Conservation (phyloP, 208 protist species). For the Leishmania turanica region DNA sequence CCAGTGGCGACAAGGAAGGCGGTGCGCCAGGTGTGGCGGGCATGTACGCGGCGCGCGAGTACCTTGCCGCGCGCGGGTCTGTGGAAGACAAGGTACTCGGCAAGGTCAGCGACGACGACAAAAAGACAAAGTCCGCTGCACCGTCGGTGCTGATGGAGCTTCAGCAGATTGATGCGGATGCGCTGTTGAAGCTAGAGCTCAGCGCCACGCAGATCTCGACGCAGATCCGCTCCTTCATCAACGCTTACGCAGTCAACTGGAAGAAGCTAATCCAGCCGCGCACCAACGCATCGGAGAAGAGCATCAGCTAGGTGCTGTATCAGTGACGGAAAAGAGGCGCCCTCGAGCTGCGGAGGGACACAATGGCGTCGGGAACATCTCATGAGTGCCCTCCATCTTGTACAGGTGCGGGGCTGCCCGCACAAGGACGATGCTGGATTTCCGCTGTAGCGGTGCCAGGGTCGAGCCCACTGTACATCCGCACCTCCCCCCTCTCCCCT, state of each 20-base stretch:
- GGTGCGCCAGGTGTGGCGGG: constrained; percentile 20
- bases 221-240: constrained; percentile 70
- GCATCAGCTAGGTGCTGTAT: constrained; percentile 51
- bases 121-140: constrained; percentile 39
- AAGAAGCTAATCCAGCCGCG: constrained; percentile 90
- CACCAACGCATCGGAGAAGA: constrained; percentile 41
- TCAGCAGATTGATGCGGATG: constrained; percentile 69
- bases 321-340: background rate
- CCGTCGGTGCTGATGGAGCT: constrained; percentile 65
- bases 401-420: background rate
- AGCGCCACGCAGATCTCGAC: constrained; percentile 52
- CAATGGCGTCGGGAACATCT: background rate
- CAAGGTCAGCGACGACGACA: constrained; percentile 34
- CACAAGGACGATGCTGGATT: background rate
- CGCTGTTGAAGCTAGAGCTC: constrained; percentile 63
- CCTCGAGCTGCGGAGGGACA: background rate
- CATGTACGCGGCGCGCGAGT: constrained; percentile 58
- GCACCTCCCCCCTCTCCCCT: background rate
- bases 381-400: background rate
- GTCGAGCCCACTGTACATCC: background rate
- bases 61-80: constrained; percentile 51
- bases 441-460: background rate
- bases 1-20: constrained; percentile 50
- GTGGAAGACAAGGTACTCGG: constrained; percentile 80
- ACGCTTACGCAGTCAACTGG: constrained; percentile 78